phyloP scores from a whole-genome alignment of 2,329 filamentous ascomycete species.

The Grosmannia huntii region DNA sequence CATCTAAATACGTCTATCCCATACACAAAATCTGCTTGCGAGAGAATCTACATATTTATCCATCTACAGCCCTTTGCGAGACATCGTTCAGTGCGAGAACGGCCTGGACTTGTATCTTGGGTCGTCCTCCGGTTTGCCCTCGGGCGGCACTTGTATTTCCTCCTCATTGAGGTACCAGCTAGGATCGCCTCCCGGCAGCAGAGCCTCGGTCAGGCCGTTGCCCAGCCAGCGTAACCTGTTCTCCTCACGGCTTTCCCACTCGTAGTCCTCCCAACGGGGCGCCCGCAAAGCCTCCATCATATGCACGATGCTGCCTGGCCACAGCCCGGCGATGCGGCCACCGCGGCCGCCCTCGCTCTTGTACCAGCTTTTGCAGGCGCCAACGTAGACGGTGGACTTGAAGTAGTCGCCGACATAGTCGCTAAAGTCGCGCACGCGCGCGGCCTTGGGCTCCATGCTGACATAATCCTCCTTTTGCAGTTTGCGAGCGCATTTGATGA shows the following conservation, averaged over 20 bases:
- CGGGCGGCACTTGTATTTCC: background rate
- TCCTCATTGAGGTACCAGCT: background rate
- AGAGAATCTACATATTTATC: background rate
- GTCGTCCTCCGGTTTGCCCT: background rate
- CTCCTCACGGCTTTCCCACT: background rate
- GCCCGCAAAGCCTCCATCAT: slow-evolving; percentile 6
- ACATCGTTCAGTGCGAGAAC: background rate
- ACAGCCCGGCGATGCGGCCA: slow-evolving; percentile 8
- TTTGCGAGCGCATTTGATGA: background rate
- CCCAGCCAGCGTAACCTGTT: background rate
- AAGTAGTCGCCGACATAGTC: slow-evolving; percentile 18
- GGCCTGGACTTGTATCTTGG: background rate
- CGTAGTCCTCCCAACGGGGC: slow-evolving; percentile 6
- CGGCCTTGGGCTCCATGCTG: slow-evolving; percentile 5
- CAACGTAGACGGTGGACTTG: slow-evolving; percentile 17
- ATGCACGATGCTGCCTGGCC: slow-evolving; percentile 5
- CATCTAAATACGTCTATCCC: too few species aligned
- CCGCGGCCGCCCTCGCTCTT: slow-evolving; percentile 15
- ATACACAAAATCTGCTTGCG: too few species aligned
- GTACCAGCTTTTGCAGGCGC: slow-evolving; percentile 16
- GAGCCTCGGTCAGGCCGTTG: background rate
- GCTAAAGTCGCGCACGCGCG: slow-evolving; percentile 13
- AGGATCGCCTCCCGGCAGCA: background rate
- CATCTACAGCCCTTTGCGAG: too few species aligned
- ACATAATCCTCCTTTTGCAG: slow-evolving; percentile 2